Base-by-base conservation (phyloP, 2,329 filamentous ascomycete species). In the Colletotrichum truncatum region DNA sequence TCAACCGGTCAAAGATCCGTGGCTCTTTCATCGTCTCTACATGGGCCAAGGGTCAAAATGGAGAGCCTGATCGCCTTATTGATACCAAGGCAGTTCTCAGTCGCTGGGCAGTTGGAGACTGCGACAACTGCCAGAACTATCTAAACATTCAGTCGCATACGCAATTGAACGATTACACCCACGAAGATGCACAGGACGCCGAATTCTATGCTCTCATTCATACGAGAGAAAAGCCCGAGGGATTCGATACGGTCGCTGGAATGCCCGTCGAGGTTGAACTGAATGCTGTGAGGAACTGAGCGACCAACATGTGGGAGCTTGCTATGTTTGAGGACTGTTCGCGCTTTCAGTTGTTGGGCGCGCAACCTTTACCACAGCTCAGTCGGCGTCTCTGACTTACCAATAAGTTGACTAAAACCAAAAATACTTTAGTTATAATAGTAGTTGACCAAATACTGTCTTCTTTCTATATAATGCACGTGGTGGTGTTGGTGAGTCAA, bases 11-110 rank as follows among this genome's bases (percentile, higher is more conserved):
- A 2, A 32, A 59, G 28, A 64, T 68, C 48, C 34, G 53, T 4
- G 72, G 72, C 5, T 74, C 73, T 6, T 74, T 74, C 43, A 58
- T 73, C 23, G 43, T 73, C 21, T 60, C 62, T 3, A 67, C 60
- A 5, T 67, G 49, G 51, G 69, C 66, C 48, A 46, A 45, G 9
- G 32, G 9, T n/a, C 25, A 48, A 11, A 39, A 48, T 4, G 61
- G 58, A 6, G 4, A 21, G 7, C 2, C 16, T 7, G 38, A 39
- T 7, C 6, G 54, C 18, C 12, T 60, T 11, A 34, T 70, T 11
- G 66, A 66, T n/a, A 46, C 51, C 3, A 67, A 72, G 39, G 60
- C 71, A 1, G 53, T 73, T 6, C 48, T 74, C 8, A 73, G 72
- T 63, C 64, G 72, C 2, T 72, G 70, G 69, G 53, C 69, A 43